Base-by-base conservation (phyloP, 106 monocot species). In the Ottelia alismoides region DNA sequence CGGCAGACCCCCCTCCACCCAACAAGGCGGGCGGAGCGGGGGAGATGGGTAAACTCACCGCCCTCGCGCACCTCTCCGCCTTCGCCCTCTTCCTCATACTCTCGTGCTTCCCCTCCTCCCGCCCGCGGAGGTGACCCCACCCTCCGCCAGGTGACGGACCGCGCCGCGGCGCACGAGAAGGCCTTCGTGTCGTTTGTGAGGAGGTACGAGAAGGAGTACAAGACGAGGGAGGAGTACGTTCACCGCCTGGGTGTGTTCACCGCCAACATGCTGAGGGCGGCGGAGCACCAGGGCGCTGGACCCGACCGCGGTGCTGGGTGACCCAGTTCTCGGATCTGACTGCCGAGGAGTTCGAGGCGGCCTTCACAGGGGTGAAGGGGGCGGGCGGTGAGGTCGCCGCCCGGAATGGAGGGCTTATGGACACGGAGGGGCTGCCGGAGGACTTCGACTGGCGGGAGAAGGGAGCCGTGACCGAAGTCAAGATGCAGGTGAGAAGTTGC, bases 391-490 rank as follows among this genome's bases (percentile, higher is more conserved):
- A 20, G 45, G 49, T 23, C 16, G 47, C 14, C 20, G 11, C 27
- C 20, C 20, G 29, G 30, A 25, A 28, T 2, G 29, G 11, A 26
- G 11, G 31, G 24, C 0, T 21, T 2, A 1, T 60, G 50, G 35
- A 58, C 18, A 49, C 57, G 31, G 46, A 48, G 2, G 53, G 72
- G 2, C 25, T 92, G 56, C 92, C 87, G 5, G n/a, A 47, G 35
- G 78, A 73, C 61, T 92, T 87, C 31, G 87, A 92, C 55, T 92
- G 92, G 92, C 66, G 83, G 49, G 74, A 82, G 64, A 87, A 66
- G 51, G 87, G 83, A 3, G 92, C 92, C 0, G 83, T 92, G 19
- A 92, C 92, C 1, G 58, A 72, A 2, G 83, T 92, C 28, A 92
- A 92, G 76, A 83, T 62, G 74, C 85, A 92, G 72, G 82, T 78